Evolutionary conservation across 2,329 filamentous ascomycete species (phyloP).

Genomic region (Didymella glomerata): DNA sequence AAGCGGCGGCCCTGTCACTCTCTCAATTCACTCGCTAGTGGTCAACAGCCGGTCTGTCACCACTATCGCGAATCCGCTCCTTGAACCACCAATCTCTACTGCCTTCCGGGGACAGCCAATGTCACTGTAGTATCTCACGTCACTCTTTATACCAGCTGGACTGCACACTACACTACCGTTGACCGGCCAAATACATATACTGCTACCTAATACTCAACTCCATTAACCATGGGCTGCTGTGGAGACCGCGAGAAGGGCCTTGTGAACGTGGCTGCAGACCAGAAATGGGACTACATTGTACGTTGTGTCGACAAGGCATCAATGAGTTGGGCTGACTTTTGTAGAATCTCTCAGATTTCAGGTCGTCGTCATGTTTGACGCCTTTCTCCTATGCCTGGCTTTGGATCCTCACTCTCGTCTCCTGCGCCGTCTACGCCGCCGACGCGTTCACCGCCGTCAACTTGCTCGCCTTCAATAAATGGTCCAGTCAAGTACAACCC

Average conservation of each 20-base stretch:
- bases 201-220: constrained; percentile 35
- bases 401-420: constrained; percentile 80
- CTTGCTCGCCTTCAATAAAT: constrained; percentile 85
- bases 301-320: constrained; percentile 45
- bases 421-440: constrained; percentile 83
- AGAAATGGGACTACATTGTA: constrained; percentile 91
- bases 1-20: constrained; percentile 40
- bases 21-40: constrained; percentile 40
- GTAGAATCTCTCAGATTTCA: constrained; percentile 75
- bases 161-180: constrained; percentile 46
- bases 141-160: constrained; percentile 51
- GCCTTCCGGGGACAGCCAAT: constrained; percentile 30
- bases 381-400: constrained; percentile 85
- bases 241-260: constrained; percentile 50
- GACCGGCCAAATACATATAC: constrained; percentile 42
- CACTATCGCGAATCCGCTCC: constrained; percentile 33
- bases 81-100: constrained; percentile 12
- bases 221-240: constrained; percentile 48
- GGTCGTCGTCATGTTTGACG: constrained; percentile 78
- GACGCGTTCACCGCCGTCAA: constrained; percentile 95
- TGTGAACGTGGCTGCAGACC: constrained; percentile 53
- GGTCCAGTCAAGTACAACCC: constrained; percentile 84
- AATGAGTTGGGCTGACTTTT: constrained; percentile 29
- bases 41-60: constrained; percentile 52
- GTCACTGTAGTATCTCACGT: constrained; percentile 35